Evolutionary conservation across 2,329 filamentous ascomycete genomes (phyloP), one percentile per base, ranked within the genome.

Genomic region (Alternaria novae-zelandiae): DNA sequence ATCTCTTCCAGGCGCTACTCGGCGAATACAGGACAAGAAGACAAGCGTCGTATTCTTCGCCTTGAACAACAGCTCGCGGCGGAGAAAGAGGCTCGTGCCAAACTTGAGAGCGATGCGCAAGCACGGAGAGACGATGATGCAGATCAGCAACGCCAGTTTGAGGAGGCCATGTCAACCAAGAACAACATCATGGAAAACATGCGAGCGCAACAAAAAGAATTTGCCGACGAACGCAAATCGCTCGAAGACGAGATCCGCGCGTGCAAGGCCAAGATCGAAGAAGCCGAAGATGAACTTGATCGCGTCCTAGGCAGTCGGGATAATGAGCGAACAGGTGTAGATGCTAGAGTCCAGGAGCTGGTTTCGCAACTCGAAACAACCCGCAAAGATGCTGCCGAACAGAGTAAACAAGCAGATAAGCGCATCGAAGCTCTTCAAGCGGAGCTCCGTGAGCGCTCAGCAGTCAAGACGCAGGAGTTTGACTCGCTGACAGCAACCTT

Each of bases 101-200:
- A 83, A 5, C 81, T 96, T 11, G 90, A 95, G 68, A 90, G 89
- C 70, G 92, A 96, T 65, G 86, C 91, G 4, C 84, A 86, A 57
- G 81, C 83, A 3, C 86, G 86, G 55, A 83, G 78, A 68, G 74
- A 78, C 28, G 86, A 85, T 69, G 88, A 87, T 75, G 86, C 83
- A 70, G 86, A 88, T 71, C 87, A 87, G 74, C 90, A 86, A 82
- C 87, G 84, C 73, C 90, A 90, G 72, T 87, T 97, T 65, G 89
- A 96, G 67, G 95, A 98, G 78, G 92, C 89, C 6, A 93, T 96
- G 71, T 94, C 93, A 3, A 97, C 92, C 1, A 99, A 99, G 79
- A 91, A 92, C 71, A 96, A 98, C 78, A 87, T 99, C 10, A 89
- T 99, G 81, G 91, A 93, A 68, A 99, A 99, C 74, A 93, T 99